phyloP scores from a whole-genome alignment of 345 rosid genomes.

The Eucalyptus tenuipes region DNA sequence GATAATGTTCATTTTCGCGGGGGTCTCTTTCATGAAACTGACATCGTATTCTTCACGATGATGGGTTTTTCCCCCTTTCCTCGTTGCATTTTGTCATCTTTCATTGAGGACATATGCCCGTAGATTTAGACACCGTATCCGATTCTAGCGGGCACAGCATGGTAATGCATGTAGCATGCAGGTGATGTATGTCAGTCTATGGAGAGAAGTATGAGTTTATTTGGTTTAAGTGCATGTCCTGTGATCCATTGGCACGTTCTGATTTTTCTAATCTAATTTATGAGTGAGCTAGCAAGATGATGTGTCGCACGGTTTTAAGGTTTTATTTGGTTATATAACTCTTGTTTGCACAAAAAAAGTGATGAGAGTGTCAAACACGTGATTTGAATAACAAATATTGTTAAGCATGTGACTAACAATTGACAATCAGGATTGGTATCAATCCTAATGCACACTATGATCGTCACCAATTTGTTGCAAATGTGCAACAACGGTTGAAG shows the following conservation, averaged over 20 bases:
- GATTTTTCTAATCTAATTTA: background rate
- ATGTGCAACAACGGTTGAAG: rapidly evolving
- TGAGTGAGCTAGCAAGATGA: background rate
- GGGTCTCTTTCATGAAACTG: background rate
- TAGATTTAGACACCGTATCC: background rate
- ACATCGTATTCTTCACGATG: background rate
- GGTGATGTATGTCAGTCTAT: background rate
- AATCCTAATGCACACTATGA: no score
- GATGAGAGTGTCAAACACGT: no score
- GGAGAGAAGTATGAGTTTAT: background rate
- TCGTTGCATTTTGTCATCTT: background rate
- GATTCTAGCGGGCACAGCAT: background rate
- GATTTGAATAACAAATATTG: no score
- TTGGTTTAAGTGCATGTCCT: background rate
- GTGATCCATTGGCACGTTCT: background rate
- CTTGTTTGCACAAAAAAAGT: no score
- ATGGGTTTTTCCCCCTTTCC: background rate
- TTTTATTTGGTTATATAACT: background rate
- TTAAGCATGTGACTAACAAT: no score
- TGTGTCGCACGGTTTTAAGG: background rate
- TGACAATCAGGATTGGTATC: no score
- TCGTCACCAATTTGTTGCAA: rapidly evolving
- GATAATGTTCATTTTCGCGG: background rate
- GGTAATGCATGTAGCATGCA: background rate
- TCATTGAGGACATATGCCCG: background rate